These are phyloP conservation scores for Ulota crispa DNA, from an alignment of 225 moss, liverwort and hornwort species.

Conservation along the genomic window DNA sequence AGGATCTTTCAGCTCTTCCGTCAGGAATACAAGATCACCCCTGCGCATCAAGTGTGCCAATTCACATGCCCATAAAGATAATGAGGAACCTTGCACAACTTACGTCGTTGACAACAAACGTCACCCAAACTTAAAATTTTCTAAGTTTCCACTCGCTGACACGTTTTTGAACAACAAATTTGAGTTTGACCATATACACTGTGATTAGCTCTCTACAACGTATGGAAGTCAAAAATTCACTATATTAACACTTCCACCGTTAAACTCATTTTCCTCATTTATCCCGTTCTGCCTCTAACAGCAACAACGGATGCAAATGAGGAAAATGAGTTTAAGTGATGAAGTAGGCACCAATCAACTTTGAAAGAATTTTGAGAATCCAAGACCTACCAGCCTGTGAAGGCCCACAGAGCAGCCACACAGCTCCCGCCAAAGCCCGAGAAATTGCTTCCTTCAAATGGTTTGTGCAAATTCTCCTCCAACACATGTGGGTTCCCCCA, in stretches of 20 bases:
- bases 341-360: constrained; percentile 19
- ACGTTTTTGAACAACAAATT: constrained; percentile 5
- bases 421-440: constrained; percentile 73
- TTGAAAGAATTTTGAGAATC: not conserved
- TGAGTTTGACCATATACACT: not conserved
- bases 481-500: constrained; percentile 53
- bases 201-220: not conserved
- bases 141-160: not conserved
- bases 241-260: not conserved
- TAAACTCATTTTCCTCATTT: constrained; percentile 2
- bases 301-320: constrained; percentile 14
- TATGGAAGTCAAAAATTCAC: not conserved
- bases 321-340: not conserved
- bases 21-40: constrained; percentile 69
- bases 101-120: constrained; percentile 1
- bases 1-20: constrained; percentile 88
- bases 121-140: constrained; percentile 1
- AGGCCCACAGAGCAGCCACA: constrained; percentile 85
- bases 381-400: constrained; percentile 63
- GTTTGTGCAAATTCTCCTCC: constrained; percentile 59
- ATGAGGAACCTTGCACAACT: not conserved
- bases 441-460: constrained; percentile 59
- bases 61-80: constrained; percentile 7
- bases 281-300: not conserved
- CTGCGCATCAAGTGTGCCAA: constrained; percentile 42